A percentile compares a stretch with the other conserved stretches of the same genome.
Conservation (phyloP, 805 yeast species). For the Kregervanrija delftensis region DNA sequence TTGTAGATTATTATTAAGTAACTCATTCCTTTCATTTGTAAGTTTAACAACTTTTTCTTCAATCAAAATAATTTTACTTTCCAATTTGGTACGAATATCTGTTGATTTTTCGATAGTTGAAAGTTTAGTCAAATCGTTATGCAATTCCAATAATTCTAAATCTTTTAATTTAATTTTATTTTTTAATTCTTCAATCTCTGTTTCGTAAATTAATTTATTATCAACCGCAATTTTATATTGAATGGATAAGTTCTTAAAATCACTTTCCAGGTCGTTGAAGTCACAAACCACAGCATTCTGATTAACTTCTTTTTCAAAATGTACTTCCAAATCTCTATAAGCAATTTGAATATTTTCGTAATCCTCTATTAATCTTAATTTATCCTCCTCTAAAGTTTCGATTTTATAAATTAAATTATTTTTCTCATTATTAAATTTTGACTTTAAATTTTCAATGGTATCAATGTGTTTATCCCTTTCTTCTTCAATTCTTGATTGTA, state of each 20-base stretch:
- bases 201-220: constrained; percentile 12
- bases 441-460: constrained; percentile 15
- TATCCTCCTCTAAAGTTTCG: constrained; percentile 30
- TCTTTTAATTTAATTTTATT: constrained; percentile 10
- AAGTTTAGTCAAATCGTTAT: constrained; percentile 1
- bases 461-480: constrained; percentile 6
- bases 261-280: constrained; percentile 28
- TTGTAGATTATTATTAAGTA: background rate
- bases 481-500: constrained; percentile 3
- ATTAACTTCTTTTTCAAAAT: constrained; percentile 6
- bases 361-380: constrained; percentile 30
- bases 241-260: constrained; percentile 31
- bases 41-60: constrained; percentile 1
- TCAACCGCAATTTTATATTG: constrained; percentile 25
- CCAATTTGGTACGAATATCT: background rate
- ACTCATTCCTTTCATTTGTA: background rate
- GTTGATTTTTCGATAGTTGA: background rate
- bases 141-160: constrained; percentile 2
- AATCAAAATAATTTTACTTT: constrained; percentile 1
- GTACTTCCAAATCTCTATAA: constrained; percentile 9
- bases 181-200: constrained; percentile 11
- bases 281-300: constrained; percentile 8
- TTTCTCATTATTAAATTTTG: constrained; percentile 25
- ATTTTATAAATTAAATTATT: constrained; percentile 27
- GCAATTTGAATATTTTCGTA: constrained; percentile 26